Percentiles rank a stretch among this genome's conserved stretches.
These are phyloP conservation scores for Fagus sylvatica DNA, from an alignment of 306 rosid genomes.

Conservation along the genomic window DNA sequence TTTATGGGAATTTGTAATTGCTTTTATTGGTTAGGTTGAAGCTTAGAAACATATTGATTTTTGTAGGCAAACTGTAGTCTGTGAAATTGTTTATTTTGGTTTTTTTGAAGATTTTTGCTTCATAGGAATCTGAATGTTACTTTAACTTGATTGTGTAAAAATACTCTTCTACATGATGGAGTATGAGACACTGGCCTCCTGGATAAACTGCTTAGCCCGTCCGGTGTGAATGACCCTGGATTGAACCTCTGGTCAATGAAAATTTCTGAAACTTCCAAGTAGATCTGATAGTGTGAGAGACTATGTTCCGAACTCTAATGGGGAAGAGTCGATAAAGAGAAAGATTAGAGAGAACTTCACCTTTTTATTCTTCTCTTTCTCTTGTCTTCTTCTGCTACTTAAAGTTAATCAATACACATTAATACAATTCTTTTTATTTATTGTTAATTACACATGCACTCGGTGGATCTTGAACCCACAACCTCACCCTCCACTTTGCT, in stretches of 20 bases:
- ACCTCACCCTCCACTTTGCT: no score
- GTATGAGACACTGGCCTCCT: neutral
- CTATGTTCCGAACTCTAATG: neutral
- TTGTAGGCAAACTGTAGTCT: conserved; percentile 2
- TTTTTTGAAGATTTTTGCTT: conserved; percentile 3
- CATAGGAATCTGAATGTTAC: conserved; percentile 6
- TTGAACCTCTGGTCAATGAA: neutral
- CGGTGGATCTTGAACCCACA: no score
- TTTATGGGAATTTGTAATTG: neutral
- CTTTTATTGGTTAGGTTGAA: neutral
- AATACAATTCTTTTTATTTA: neutral
- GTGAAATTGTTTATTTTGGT: conserved; percentile 21
- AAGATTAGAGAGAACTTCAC: neutral
- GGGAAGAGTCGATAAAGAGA: neutral
- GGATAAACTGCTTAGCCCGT: no score
- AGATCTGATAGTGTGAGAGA: neutral
- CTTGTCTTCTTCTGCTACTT: neutral
- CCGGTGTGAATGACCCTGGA: no score
- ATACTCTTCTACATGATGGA: neutral
- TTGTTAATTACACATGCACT: no score
- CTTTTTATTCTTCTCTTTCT: neutral
- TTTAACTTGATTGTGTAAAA: conserved; percentile 10
- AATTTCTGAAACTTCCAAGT: neutral
- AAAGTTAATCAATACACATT: neutral
- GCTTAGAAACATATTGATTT: neutral